A percentile compares a stretch with the other conserved stretches of the same genome.
phyloP scores from a whole-genome alignment of 768 basidiomycete genomes.

The Suillus fuscotomentosus region DNA sequence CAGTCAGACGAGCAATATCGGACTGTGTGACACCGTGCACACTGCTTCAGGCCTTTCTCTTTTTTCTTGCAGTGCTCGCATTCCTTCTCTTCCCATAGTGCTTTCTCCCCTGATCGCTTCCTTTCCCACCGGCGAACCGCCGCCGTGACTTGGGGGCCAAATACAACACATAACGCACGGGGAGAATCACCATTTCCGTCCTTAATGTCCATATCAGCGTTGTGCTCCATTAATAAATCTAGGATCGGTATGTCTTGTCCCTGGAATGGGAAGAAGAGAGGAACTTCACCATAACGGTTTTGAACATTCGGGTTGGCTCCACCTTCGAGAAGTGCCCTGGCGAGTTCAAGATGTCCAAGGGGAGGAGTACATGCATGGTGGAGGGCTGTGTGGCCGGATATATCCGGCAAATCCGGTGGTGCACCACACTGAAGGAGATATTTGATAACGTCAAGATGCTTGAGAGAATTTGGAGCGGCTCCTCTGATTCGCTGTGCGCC shows the following conservation, averaged over 20 bases:
- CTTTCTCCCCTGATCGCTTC: constrained; percentile 43
- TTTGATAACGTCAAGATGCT: constrained; percentile 36
- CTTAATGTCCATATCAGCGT: constrained; percentile 41
- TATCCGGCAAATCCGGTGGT: constrained; percentile 40
- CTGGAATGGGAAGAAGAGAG: constrained; percentile 36
- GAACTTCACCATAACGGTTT: constrained; percentile 47
- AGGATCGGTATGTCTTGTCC: constrained; percentile 33
- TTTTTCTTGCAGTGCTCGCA: constrained; percentile 40
- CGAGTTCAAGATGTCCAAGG: constrained; percentile 27
- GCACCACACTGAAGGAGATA: constrained; percentile 43
- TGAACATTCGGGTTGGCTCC: constrained; percentile 51
- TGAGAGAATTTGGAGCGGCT: constrained; percentile 13
- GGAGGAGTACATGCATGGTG: constrained; percentile 41
- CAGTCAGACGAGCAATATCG: constrained; percentile 56
- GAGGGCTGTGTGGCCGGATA: constrained; percentile 49
- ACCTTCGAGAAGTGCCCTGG: constrained; percentile 38
- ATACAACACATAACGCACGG: constrained; percentile 26
- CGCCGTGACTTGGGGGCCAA: constrained; percentile 46
- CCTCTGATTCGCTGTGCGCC: constrained; percentile 39
- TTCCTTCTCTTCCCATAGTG: constrained; percentile 37
- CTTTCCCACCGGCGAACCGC: constrained; percentile 45
- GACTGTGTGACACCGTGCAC: constrained; percentile 42
- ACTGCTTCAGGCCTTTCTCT: constrained; percentile 37
- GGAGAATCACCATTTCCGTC: constrained; percentile 41
- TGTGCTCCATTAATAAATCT: constrained; percentile 48